Conservation (phyloP, 441 rosid genomes). For the Melastoma candidum region DNA sequence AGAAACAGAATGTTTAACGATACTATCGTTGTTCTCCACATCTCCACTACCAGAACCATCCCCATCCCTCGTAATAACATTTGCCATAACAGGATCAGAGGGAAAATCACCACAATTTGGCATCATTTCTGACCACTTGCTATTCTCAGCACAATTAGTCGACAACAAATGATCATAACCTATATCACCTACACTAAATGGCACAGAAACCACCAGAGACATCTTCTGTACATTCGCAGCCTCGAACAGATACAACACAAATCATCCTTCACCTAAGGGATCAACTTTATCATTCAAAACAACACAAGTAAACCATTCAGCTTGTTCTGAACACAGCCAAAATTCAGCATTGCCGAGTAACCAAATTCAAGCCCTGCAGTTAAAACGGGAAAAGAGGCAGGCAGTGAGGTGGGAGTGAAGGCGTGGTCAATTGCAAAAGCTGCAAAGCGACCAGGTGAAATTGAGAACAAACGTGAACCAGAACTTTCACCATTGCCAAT, state of each 20-base stretch:
- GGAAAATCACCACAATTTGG: slow-evolving; percentile 26
- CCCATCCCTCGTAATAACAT: slow-evolving; percentile 8
- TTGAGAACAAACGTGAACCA: too few species aligned
- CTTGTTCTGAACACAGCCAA: too few species aligned
- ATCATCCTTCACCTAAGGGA: slow-evolving; percentile 42
- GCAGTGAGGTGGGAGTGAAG: too few species aligned
- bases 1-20: slow-evolving; percentile 12
- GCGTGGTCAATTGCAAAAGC: too few species aligned
- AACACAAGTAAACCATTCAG: too few species aligned
- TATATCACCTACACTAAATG: slow-evolving; percentile 46
- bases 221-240: slow-evolving; percentile 61
- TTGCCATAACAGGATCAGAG: slow-evolving; percentile 32
- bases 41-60: slow-evolving; percentile 26
- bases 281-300: slow-evolving; percentile 19
- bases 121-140: slow-evolving; percentile 31
- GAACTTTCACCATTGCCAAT: too few species aligned
- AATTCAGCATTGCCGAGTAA: too few species aligned
- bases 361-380: too few species aligned
- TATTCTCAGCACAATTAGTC: slow-evolving; percentile 24
- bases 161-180: slow-evolving; percentile 28
- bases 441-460: too few species aligned
- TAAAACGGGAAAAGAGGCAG: too few species aligned
- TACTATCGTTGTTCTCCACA: slow-evolving; percentile 31
- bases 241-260: slow-evolving; percentile 29
- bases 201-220: slow-evolving; percentile 37